phyloP scores from a whole-genome alignment of 1,139 yeast species.

The Suhomyces atakaporum region DNA sequence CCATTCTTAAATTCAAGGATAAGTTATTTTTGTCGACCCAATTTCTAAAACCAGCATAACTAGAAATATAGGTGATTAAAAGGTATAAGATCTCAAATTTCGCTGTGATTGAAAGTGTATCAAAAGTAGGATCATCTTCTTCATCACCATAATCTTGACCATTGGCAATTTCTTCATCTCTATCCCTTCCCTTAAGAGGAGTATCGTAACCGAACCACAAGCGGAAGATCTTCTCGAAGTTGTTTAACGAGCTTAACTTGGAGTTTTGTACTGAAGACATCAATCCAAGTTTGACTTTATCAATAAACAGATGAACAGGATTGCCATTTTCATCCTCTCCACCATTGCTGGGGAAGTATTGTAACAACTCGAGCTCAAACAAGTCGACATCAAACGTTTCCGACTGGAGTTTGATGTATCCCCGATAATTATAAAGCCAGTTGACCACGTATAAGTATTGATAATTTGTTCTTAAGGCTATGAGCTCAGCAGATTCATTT shows the following conservation, averaged over 20 bases:
- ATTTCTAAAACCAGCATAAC: constrained; percentile 41
- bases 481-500: constrained; percentile 16
- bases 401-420: constrained; percentile 41
- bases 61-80: constrained; percentile 40
- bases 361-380: constrained; percentile 55
- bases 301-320: constrained; percentile 30
- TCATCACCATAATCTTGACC: constrained; percentile 9
- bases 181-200: constrained; percentile 35
- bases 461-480: constrained; percentile 28
- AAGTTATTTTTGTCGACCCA: constrained; percentile 44
- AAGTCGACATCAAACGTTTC: constrained; percentile 57
- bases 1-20: constrained; percentile 35
- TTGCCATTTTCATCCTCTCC: constrained; percentile 8
- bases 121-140: constrained; percentile 31
- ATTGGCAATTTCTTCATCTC: constrained; percentile 27
- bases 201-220: constrained; percentile 45
- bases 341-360: constrained; percentile 23
- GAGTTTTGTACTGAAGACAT: constrained; percentile 37
- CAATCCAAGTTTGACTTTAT: constrained; percentile 43
- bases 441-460: constrained; percentile 49
- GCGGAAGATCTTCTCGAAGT: constrained; percentile 51
- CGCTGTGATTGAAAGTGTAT: constrained; percentile 38
- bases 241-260: constrained; percentile 28
- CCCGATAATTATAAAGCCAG: constrained; percentile 53
- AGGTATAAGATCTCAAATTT: constrained; percentile 50